Evolutionary conservation across 2,329 filamentous ascomycete genomes (phyloP).

Genomic region (Furcasterigmium furcatum): DNA sequence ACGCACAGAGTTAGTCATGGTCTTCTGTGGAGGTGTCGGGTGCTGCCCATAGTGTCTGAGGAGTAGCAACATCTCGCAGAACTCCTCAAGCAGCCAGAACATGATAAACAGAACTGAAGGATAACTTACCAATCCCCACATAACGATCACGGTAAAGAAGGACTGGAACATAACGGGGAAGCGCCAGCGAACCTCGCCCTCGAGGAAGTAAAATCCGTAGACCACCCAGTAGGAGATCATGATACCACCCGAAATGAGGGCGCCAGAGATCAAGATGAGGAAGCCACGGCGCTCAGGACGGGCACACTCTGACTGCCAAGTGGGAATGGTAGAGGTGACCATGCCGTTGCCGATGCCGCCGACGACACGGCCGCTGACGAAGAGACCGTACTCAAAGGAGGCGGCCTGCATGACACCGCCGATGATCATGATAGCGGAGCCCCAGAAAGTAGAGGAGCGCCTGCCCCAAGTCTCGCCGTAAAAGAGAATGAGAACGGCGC

Average conservation of each 20-base stretch:
- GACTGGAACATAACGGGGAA: conserved; percentile 27
- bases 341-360: conserved; percentile 23
- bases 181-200: conserved; percentile 25
- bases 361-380: conserved; percentile 18
- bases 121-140: conserved; percentile 23
- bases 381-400: conserved; percentile 18
- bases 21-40: too few relatives aligned
- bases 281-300: conserved; percentile 21
- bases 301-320: conserved; percentile 24
- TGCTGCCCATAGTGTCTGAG: too few relatives aligned
- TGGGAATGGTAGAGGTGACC: conserved; percentile 23
- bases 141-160: conserved; percentile 26
- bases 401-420: conserved; percentile 20
- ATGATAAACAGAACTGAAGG: too few relatives aligned
- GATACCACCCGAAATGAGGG: conserved; percentile 23
- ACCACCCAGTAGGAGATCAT: conserved; percentile 27
- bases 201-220: conserved; percentile 25
- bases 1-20: too few relatives aligned
- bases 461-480: conserved; percentile 24
- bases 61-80: too few relatives aligned
- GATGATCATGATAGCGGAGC: conserved; percentile 24
- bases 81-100: too few relatives aligned
- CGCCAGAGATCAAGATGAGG: conserved; percentile 21
- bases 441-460: conserved; percentile 26
- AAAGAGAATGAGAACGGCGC: conserved; percentile 22